Evolutionary conservation across 805 yeast genomes (phyloP), one percentile per base, ranked within the genome.

Genomic region (Sugiyamaella floridensis): DNA sequence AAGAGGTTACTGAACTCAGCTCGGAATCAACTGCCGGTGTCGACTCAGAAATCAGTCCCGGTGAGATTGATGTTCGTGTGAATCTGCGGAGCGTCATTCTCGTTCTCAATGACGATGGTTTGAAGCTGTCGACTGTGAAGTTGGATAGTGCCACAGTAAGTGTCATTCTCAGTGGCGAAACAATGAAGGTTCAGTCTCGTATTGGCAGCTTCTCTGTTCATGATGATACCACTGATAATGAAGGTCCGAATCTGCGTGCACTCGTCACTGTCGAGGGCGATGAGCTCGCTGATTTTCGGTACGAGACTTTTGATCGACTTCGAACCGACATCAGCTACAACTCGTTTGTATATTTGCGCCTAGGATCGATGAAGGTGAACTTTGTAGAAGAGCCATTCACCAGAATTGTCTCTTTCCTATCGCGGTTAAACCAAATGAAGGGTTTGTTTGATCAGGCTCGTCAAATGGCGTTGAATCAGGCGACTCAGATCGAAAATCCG

Each of bases 381-480:
- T 86, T 90, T 63, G 82, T 89, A 16, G 96, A 92, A 60, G 85
- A 82, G 54, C 85, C 97, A 0, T 76, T 89, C 53, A 76, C 82
- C 34, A 78, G 83, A 58, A 77, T 95, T 10, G 62, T 85, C 29
- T 73, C 77, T 10, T 92, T 81, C 61, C 71, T 89, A 60, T 80
- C 80, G 58, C 85, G 85, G 59, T 86, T 95, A 62, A 84, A 81
- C 54, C 78, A 78, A 59, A 88, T 92, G 96, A 93, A 93, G 67
- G 80, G 79, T 3, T 75, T 90, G n/a, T 95, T 86, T 67, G 99
- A 93, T 62, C 73, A 78, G 18, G 95, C 98, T 0, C 78, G 98
- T 53, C 88, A 85, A 61, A 87, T 89, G 10, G 96, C 98, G 0
- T 78, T 89, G 59, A 80, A 85, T 59, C 95, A 87, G 65, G 93